phyloP scores from a whole-genome alignment of 345 rosid species.

The Noccaea bulbosa region DNA sequence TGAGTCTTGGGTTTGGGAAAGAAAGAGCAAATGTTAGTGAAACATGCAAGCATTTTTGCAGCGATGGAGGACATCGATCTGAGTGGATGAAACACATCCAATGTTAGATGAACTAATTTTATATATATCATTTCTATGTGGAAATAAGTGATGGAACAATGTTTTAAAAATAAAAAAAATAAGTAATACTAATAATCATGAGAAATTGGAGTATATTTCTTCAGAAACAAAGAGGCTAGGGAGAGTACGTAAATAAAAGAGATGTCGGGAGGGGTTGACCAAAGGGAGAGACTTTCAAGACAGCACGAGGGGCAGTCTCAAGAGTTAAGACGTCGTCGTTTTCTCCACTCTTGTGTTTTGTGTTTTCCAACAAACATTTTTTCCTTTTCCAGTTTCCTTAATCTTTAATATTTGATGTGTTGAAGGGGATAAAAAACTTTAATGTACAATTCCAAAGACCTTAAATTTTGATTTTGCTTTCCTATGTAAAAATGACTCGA shows the following conservation, averaged over 20 bases:
- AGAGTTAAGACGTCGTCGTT: conserved; percentile 31
- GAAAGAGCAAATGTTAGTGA: conserved; percentile 40
- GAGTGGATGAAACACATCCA: conserved; percentile 19
- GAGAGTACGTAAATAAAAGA: conserved; percentile 36
- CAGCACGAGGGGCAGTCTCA: conserved; percentile 41
- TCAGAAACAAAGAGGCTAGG: not conserved
- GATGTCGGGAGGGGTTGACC: conserved; percentile 43
- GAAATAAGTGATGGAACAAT: not conserved
- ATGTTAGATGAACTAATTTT: conserved; percentile 5
- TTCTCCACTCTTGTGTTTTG: conserved; percentile 31
- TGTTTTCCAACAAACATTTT: conserved; percentile 20
- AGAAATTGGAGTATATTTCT: not conserved
- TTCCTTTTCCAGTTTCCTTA: not conserved
- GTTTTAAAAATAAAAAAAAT: not conserved
- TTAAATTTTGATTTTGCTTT: not conserved
- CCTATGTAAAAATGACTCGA: not conserved
- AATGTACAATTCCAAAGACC: conserved; percentile 11
- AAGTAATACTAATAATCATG: conserved; percentile 1
- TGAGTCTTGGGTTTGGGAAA: conserved; percentile 39
- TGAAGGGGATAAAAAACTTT: not conserved
- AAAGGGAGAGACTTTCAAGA: conserved; percentile 36
- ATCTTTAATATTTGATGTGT: conserved; percentile 7
- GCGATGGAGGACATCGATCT: conserved; percentile 39
- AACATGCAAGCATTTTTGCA: conserved; percentile 45
- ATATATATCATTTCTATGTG: not conserved